phyloP scores from a whole-genome alignment of 2,329 filamentous ascomycete species.

The Aspergillus ochraceus region DNA sequence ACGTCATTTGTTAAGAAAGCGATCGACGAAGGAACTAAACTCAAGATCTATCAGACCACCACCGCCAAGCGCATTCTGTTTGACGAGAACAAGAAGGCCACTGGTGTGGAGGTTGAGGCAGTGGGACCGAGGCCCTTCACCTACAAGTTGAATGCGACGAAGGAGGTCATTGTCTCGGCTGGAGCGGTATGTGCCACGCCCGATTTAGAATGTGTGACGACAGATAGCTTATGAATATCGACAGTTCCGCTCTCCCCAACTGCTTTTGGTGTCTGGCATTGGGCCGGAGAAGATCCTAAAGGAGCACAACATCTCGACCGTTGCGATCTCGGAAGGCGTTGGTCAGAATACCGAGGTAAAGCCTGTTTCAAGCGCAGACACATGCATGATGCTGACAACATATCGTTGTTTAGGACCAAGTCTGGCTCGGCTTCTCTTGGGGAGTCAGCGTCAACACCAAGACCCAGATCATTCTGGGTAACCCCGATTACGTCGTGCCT shows the following conservation, averaged over 20 bases:
- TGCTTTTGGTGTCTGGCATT: conserved; percentile 27
- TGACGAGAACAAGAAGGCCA: conserved; percentile 7
- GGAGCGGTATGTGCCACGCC: conserved; percentile 1
- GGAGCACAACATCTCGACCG: conserved; percentile 1
- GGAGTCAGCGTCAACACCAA: conserved; percentile 8
- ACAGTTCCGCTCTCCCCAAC: conserved; percentile 21
- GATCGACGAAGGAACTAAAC: neutral
- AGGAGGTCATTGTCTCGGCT: conserved; percentile 15
- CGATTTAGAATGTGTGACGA: neutral
- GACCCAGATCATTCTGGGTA: neutral
- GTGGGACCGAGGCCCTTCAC: neutral
- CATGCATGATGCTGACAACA: too few species aligned
- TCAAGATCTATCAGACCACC: conserved; percentile 8
- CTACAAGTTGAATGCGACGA: conserved; percentile 7
- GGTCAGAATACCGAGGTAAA: conserved; percentile 9
- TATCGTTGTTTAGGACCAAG: conserved; percentile 5
- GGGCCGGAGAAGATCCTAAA: conserved; percentile 7
- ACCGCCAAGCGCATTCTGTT: conserved; percentile 15
- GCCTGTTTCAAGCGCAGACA: too few species aligned
- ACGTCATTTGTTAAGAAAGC: neutral
- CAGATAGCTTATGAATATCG: too few species aligned
- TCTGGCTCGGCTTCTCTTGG: conserved; percentile 9
- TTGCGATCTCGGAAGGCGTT: conserved; percentile 9
- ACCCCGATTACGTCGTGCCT: neutral
- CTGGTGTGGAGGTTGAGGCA: conserved; percentile 9